Evolutionary conservation across 2,329 filamentous ascomycete species (phyloP), one percentile per base, ranked within the genome.

Genomic region (Boeremia exigua): DNA sequence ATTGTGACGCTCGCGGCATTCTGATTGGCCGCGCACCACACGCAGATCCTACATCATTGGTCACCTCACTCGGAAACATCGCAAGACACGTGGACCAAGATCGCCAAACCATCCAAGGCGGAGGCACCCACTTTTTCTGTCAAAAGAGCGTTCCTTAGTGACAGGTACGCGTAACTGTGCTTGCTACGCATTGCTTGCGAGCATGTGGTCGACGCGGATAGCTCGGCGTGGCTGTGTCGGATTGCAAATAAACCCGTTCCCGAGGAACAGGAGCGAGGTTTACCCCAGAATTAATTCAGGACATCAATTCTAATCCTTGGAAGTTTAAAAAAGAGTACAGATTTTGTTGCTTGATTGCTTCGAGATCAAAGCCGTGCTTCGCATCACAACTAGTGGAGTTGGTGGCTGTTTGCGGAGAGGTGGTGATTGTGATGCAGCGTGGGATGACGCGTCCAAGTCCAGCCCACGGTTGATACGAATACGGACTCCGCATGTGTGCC

Each of bases 221-320:
- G 29, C 7, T 34, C 53, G 53, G 53, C 40, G 30, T 46, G 53
- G 53, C 53, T 46, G 40, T 46, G 53, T 42, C 28, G 40, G 47
- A 36, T 23, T 28, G 36, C 29, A 9, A 17, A 8, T n/a, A 23
- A 44, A 10, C n/a, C 30, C 8, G 29, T 28, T 12, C 30, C 23
- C 28, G 32, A 23, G 29, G 38, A 39, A 32, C 3, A 50, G 25
- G 25, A 29, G 17, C 3, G 23, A 10, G 15, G 10, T 17, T 43
- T 37, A 15, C 12, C 30, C 25, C 32, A 32, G 39, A 25, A 25
- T 23, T 23, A 5, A 23, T 23, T 34, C 40, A 4, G n/a, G n/a
- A n/a, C 11, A 12, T 14, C 4, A 15, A 42, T 8, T 2, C 14
- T 32, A 27, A 3, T 8, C 19, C n/a, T 37, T 37, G 34, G 34